Percentiles rank a stretch among this genome's conserved stretches.
phyloP scores from a whole-genome alignment of 2,329 filamentous ascomycete genomes.

The Hypoxylon rubiginosum region DNA sequence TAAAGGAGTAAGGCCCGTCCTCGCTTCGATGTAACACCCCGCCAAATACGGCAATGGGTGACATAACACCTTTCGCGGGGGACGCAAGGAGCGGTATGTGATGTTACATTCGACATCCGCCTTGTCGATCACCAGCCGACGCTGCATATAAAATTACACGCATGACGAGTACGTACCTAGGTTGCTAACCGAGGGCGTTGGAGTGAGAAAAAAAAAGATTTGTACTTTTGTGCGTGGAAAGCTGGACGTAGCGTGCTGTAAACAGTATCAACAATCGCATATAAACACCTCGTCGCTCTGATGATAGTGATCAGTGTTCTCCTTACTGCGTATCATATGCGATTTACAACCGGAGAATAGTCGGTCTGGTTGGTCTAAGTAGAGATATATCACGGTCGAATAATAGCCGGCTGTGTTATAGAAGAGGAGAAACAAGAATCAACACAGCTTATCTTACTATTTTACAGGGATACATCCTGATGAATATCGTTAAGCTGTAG shows the following conservation, averaged over 20 bases:
- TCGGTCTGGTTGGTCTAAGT: not conserved
- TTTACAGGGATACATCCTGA: not conserved
- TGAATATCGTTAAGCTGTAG: not conserved
- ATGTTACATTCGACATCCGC: constrained; percentile 17
- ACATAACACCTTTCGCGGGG: constrained; percentile 31
- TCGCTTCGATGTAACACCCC: constrained; percentile 46
- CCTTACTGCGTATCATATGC: not conserved
- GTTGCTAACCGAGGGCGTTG: constrained; percentile 4
- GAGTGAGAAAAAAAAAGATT: not conserved
- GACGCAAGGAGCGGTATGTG: not conserved
- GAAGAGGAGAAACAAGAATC: not conserved
- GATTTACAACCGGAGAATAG: too few species aligned
- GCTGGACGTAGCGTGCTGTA: not conserved
- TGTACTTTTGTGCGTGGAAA: not conserved
- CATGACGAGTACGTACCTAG: constrained; percentile 11
- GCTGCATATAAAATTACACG: constrained; percentile 11
- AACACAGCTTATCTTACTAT: too few species aligned
- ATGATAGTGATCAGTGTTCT: not conserved
- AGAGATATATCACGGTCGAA: not conserved
- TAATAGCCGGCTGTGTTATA: not conserved
- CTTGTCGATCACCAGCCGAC: constrained; percentile 33
- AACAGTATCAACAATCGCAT: not conserved
- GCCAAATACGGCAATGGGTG: constrained; percentile 36
- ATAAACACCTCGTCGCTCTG: not conserved
- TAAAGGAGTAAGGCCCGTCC: constrained; percentile 19